Evolutionary conservation across 257 asterid genomes (phyloP), one percentile per base, ranked within the genome.

Genomic region (Jasminum sambac): DNA sequence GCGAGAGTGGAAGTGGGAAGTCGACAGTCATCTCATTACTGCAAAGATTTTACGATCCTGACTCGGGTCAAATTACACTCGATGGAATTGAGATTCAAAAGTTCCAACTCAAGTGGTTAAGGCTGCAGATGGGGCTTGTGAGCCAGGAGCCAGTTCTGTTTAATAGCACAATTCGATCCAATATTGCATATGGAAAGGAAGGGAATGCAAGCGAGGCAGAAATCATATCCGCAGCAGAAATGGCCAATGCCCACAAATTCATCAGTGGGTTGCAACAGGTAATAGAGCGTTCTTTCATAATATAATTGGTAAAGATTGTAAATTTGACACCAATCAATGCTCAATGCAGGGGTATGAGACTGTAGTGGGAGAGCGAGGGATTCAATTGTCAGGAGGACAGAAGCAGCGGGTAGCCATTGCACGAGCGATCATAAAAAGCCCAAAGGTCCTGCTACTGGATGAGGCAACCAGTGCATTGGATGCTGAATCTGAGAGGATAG

Each of bases 1-100:
- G 98, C 43, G 98, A 92, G 82, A 92, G 98, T 23, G 98, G 98
- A 69, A 85, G 98, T 23, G 96, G 96, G 66, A 93, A 93, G 78
- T 93, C 98, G 3, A 93, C 98, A 0, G 97, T 89, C 55, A 84
- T 90, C 66, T 74, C 89, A 9, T 62, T 93, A 72, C 67, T 93
- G 74, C 95, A 88, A 78, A 84, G 98, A 73, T 93, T 93, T 79
- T 90, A 90, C 52, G 77, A 90, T 71, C 96, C 92, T 0, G 95
- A 93, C 59, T 78, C 96, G 5, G 98, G 97, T 2, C 81, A 66
- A 11, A 84, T 93, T 26, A 79, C 81, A 6, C 61, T 93, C 10
- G 98, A 93, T n/a, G 95, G 98, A 14, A 80, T 80, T 5, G 97
- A 93, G 81, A 90, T 93, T 40, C 78, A 77, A 8, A 88, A 86